These are phyloP conservation scores for Chlamydomonas urium DNA, from an alignment of 139 green algal genomes.

Conservation along the genomic window DNA sequence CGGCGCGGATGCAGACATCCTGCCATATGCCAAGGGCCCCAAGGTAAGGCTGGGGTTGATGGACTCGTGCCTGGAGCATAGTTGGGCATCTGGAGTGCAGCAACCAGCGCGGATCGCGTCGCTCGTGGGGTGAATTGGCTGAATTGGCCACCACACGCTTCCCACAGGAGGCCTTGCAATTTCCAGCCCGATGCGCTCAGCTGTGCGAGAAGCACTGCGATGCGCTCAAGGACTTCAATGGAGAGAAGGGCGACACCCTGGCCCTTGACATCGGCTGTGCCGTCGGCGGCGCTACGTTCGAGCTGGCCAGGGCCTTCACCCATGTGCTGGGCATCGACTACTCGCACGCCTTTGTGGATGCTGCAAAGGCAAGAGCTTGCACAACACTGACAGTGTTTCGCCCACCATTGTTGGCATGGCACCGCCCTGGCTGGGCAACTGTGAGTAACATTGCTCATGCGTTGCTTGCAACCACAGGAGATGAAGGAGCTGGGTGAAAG, in stretches of 20 bases:
- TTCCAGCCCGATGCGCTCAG: constrained; percentile 31
- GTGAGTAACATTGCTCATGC: not conserved
- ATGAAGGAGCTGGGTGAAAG: constrained; percentile 52
- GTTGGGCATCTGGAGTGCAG: too few species aligned
- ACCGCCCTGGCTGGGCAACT: too few species aligned
- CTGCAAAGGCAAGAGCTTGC: constrained; percentile 30
- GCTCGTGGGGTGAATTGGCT: too few species aligned
- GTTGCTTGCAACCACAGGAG: constrained; percentile 5
- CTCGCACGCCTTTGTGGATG: constrained; percentile 43
- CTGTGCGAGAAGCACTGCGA: constrained; percentile 40
- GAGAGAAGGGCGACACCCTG: constrained; percentile 13
- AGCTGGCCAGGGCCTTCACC: constrained; percentile 55
- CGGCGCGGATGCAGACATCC: constrained; percentile 30
- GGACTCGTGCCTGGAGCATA: too few species aligned
- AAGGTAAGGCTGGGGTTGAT: constrained; percentile 1
- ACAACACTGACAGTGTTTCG: too few species aligned
- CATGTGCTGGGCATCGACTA: constrained; percentile 74
- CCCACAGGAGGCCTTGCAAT: constrained; percentile 29
- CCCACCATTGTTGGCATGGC: too few species aligned
- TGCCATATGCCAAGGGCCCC: constrained; percentile 36
- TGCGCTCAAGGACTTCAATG: constrained; percentile 34
- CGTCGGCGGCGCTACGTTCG: constrained; percentile 67
- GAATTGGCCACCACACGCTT: too few species aligned
- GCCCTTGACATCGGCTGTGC: constrained; percentile 77
- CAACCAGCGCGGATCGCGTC: too few species aligned